These are phyloP conservation scores for Tolypocladium ophioglossoides DNA, from an alignment of 2,329 filamentous ascomycete genomes.

Conservation along the genomic window DNA sequence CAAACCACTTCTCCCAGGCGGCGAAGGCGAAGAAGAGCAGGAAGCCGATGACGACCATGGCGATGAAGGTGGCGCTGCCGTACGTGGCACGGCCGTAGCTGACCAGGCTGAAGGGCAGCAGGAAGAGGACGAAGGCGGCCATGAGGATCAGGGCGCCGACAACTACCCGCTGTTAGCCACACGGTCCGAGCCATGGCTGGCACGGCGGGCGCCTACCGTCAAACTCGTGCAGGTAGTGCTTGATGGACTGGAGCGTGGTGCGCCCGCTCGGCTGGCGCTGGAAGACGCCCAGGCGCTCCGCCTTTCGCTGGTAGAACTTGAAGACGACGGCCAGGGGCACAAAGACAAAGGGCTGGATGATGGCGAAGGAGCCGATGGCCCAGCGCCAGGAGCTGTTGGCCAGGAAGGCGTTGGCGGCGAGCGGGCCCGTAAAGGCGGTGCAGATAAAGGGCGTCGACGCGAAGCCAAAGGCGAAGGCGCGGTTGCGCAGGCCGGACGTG, in stretches of 20 bases:
- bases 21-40: constrained; percentile 44
- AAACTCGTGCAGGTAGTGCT: constrained; percentile 45
- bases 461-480: constrained; percentile 48
- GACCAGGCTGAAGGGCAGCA: constrained; percentile 52
- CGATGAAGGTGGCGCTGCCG: constrained; percentile 39
- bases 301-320: constrained; percentile 44
- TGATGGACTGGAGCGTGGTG: constrained; percentile 31
- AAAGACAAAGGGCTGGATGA: constrained; percentile 51
- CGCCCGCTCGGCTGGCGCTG: constrained; percentile 25
- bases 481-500: constrained; percentile 54
- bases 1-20: constrained; percentile 46
- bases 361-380: constrained; percentile 57
- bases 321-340: constrained; percentile 51
- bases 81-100: constrained; percentile 31
- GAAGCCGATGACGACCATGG: constrained; percentile 46
- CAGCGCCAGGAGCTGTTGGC: constrained; percentile 39
- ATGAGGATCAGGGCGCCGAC: constrained; percentile 45
- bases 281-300: constrained; percentile 37
- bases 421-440: constrained; percentile 52
- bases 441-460: constrained; percentile 54
- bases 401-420: constrained; percentile 44
- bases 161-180: constrained; percentile 10
- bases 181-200: background rate
- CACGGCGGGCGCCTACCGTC: constrained; percentile 24
- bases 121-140: constrained; percentile 44